Evolutionary conservation across 805 yeast genomes (phyloP), one percentile per base, ranked within the genome.

Genomic region (Kregervanrija pseudodelftensis): DNA sequence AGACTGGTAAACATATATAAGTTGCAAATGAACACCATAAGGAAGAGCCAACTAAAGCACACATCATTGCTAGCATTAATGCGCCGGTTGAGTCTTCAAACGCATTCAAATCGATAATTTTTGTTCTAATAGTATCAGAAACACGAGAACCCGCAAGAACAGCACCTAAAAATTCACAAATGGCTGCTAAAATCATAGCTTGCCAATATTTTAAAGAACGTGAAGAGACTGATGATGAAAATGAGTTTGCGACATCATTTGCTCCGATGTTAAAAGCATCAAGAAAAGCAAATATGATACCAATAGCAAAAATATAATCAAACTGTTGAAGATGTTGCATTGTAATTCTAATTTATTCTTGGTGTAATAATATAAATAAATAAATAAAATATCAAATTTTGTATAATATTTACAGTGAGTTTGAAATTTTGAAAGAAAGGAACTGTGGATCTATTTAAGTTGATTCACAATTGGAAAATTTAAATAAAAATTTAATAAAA

Each of bases 231-330:
- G 90, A 60, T 2, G 90, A 82, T 1, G 91, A 83, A 57, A 80
- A 83, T 1, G 91, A 83, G 68, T 84, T 83, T 12, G 90, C 83
- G 46, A 83, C 88, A 68, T 83, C 91, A 57, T 84, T 83, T 30
- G 90, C 91, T 42, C 90, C 90, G 53, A 82, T 82, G 60, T 82
- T 82, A 73, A 79, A 83, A 4, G 89, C 90, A 64, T 83, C 89
- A 53, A 83, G 67, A 68, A 80, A 80, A 47, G 87, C 89, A 63
- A 82, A 82, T 48, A 82, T 62, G 72, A 81, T 72, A 37, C 77
- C 77, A 48, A 81, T 72, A 13, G 87, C 90, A 58, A 83, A 78
- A 58, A 83, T 69, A 57, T 81, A 82, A 62, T 81, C 85, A 56
- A 79, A 83, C 55, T 80, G 77, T 46, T 70, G 75, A 49, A 74